Conservation (phyloP, 208 protist genomes). For the Acanthamoeba triangularis region DNA sequence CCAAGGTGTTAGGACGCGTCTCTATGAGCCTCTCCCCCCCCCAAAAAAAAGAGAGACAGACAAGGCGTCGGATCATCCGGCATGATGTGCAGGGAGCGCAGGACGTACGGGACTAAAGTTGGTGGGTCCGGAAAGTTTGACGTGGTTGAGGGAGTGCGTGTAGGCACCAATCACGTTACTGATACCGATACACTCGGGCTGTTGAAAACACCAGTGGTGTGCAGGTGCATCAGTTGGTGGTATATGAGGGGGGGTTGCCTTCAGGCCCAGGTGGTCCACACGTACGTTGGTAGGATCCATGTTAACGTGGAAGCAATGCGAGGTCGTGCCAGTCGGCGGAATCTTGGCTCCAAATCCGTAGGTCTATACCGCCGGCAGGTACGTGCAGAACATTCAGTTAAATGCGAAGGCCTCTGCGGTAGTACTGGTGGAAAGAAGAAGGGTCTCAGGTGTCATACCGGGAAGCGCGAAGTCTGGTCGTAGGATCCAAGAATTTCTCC, state of each 20-base stretch:
- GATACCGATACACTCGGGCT: slow-evolving; percentile 88
- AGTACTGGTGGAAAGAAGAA: background rate
- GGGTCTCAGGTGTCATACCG: background rate
- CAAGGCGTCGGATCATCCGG: too few relatives aligned
- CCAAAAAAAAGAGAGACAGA: too few relatives aligned
- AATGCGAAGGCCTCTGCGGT: background rate
- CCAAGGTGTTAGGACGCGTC: too few relatives aligned
- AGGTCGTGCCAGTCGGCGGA: background rate
- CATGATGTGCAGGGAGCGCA: too few relatives aligned
- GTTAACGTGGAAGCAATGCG: slow-evolving; percentile 55
- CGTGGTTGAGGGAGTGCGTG: slow-evolving; percentile 78
- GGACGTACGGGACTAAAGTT: slow-evolving; percentile 89
- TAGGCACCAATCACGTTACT: slow-evolving; percentile 89
- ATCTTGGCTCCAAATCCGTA: slow-evolving; percentile 66
- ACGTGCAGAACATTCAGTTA: background rate
- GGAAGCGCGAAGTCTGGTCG: slow-evolving; percentile 14
- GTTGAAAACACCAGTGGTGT: background rate
- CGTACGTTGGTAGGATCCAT: slow-evolving; percentile 22
- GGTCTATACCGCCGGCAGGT: background rate
- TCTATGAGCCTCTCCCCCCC: too few relatives aligned
- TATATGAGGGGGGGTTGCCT: too few relatives aligned
- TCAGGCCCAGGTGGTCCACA: background rate
- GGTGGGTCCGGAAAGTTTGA: slow-evolving; percentile 90
- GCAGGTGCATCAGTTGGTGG: too few relatives aligned
- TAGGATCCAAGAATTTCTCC: slow-evolving; percentile 70